These are phyloP conservation scores for Simplicillium aogashimaense DNA, from an alignment of 2,329 filamentous ascomycete species.

Conservation along the genomic window DNA sequence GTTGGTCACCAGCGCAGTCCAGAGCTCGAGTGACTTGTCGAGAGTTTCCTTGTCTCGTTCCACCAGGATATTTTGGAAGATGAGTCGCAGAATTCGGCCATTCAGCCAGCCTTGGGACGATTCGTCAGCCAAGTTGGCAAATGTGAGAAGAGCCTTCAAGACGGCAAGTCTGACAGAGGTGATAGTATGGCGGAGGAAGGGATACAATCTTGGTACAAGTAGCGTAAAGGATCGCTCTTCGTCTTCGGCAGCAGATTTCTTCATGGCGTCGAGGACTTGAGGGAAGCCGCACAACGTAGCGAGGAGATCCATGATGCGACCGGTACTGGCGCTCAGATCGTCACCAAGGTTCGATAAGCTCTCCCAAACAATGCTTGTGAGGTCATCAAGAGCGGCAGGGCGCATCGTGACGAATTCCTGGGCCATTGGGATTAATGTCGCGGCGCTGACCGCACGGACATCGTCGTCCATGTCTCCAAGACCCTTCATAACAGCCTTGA, in stretches of 20 bases:
- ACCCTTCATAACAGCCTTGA: conserved; percentile 89
- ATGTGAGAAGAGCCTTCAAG: conserved; percentile 83
- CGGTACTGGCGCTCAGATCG: conserved; percentile 92
- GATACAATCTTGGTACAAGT: conserved; percentile 86
- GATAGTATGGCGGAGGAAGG: conserved; percentile 94
- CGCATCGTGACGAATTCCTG: conserved; percentile 87
- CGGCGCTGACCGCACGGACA: conserved; percentile 91
- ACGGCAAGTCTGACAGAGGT: conserved; percentile 91
- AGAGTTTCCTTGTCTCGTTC: conserved; percentile 81
- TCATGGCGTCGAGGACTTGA: conserved; percentile 89
- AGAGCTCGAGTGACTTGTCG: conserved; percentile 75
- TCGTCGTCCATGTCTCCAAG: conserved; percentile 87
- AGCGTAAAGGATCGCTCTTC: conserved; percentile 84
- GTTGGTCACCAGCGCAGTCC: conserved; percentile 65
- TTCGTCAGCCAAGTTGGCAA: conserved; percentile 75
- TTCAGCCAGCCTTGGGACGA: conserved; percentile 85
- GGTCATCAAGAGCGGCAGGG: conserved; percentile 62
- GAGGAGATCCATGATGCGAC: conserved; percentile 95
- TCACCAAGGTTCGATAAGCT: conserved; percentile 95
- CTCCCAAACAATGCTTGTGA: conserved; percentile 95
- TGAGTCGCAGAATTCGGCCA: conserved; percentile 74
- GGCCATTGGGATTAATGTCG: conserved; percentile 93
- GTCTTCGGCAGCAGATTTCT: conserved; percentile 72
- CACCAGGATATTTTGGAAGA: conserved; percentile 92
- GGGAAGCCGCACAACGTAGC: conserved; percentile 93